Percentiles rank a stretch among this genome's conserved stretches.
Conservation (phyloP, 805 yeast genomes). For the Lachancea sp. region DNA sequence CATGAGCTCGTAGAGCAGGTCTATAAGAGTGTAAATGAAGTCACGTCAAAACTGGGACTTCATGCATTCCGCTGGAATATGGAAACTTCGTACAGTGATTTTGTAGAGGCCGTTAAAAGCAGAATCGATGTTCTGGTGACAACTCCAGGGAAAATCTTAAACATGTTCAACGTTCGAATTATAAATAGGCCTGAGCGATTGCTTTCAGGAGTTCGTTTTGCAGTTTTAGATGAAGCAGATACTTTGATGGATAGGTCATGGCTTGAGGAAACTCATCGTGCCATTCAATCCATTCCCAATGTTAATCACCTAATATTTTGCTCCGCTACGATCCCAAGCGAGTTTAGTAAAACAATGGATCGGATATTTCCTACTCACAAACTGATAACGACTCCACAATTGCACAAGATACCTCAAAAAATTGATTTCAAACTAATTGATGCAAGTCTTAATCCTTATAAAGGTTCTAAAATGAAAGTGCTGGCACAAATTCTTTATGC, state of each 20-base stretch:
- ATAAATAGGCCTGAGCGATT: constrained; percentile 36
- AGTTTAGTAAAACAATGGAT: constrained; percentile 57
- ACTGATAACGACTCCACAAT: constrained; percentile 67
- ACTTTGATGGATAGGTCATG: constrained; percentile 81
- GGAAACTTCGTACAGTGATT: constrained; percentile 48
- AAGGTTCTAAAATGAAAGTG: constrained; percentile 77
- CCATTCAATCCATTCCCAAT: constrained; percentile 45
- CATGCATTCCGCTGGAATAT: constrained; percentile 55
- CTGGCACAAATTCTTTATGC: constrained; percentile 85
- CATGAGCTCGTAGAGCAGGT: constrained; percentile 85
- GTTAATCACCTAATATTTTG: constrained; percentile 65
- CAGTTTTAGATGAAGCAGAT: constrained; percentile 91
- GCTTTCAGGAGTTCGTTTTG: constrained; percentile 44
- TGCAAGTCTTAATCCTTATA: constrained; percentile 70
- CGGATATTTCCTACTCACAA: constrained; percentile 58
- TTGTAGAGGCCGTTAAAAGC: constrained; percentile 41
- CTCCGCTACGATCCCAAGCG: constrained; percentile 85
- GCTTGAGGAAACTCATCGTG: constrained; percentile 54
- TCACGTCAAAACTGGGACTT: constrained; percentile 35
- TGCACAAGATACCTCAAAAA: constrained; percentile 77
- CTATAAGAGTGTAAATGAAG: constrained; percentile 35
- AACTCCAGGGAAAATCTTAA: constrained; percentile 68
- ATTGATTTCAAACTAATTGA: constrained; percentile 71
- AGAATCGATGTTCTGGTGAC: constrained; percentile 77
- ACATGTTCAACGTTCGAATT: constrained; percentile 33